Evolutionary conservation across 148 eudicot genomes (phyloP).

Genomic region (Silene conica): DNA sequence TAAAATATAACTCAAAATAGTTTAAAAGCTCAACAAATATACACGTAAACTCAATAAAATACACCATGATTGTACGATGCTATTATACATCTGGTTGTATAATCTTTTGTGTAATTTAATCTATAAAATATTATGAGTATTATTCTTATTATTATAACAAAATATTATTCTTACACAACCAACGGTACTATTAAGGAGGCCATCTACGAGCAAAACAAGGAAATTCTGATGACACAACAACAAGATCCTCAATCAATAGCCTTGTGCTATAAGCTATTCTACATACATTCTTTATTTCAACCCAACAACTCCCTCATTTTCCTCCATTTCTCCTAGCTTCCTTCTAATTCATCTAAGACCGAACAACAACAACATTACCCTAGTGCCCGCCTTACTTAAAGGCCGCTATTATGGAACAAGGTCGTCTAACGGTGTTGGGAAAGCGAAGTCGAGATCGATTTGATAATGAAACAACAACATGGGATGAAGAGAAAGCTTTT

Average conservation of each 20-base stretch:
- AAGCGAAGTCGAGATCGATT: conserved; percentile 19
- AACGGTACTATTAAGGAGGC: conserved; percentile 27
- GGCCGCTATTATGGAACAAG: conserved; percentile 42
- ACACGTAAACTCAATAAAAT: too few species aligned
- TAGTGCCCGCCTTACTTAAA: too few species aligned
- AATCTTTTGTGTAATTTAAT: too few species aligned
- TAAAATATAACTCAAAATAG: too few species aligned
- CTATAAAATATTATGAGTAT: too few species aligned
- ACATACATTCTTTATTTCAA: background rate
- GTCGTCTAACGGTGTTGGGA: conserved; percentile 38
- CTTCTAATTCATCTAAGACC: background rate
- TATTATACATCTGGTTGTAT: too few species aligned
- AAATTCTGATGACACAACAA: conserved; percentile 7
- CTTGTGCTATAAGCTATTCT: conserved; percentile 18
- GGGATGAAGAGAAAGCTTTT: conserved; percentile 81
- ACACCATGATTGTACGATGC: too few species aligned
- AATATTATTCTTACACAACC: conserved; percentile 20
- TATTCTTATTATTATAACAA: background rate
- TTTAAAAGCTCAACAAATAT: too few species aligned
- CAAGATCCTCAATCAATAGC: conserved; percentile 9
- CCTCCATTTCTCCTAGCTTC: conserved; percentile 7
- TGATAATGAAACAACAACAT: conserved; percentile 43
- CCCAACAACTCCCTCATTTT: conserved; percentile 18
- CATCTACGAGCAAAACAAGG: conserved; percentile 26
- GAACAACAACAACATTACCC: too few species aligned